Evolutionary conservation across 139 green algal species (phyloP), one percentile per base, ranked within the genome.

Genomic region (Mychonastes homosphaera): DNA sequence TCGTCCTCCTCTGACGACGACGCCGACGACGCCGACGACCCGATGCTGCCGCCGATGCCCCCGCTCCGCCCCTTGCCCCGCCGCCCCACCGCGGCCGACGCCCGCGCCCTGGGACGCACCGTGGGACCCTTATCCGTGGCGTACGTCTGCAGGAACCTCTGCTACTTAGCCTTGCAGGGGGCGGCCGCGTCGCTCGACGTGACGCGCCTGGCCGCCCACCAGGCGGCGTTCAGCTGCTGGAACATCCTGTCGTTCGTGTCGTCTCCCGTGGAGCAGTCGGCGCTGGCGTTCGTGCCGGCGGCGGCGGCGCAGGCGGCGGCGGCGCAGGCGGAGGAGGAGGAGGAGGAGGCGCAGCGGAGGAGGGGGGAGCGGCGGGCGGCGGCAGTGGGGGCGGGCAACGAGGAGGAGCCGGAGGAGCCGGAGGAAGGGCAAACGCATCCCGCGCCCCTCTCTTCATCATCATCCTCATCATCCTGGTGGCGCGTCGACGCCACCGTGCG

Each of bases 171-270:
- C 12, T 18, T 60, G 23, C 76, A 84, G 63, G 73, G 62, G 35
- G 62, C 74, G 4, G 81, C 81, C 6, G 76, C 83, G 7, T 56
- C 33, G 21, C 61, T 89, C 36, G 33, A 48, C 6, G 59, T 67
- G 16, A 39, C 78, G 29, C 57, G 67, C 29, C 63, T 89, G 55
- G 83, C 83, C 0, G 81, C 77, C 9, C 83, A 91, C 65, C 81
- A 91, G 70, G 43, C 58, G 1, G 46, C 64, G 32, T 62, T 73
- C 56, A 38, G 26, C 21, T 28, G 47, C n/a, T 82, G 72, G 70
- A 70, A 70, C 40, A 49, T 88, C 21, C 52, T 71, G 2, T 62
- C 74, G 16, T 89, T 85, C 64, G 65, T 64, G 4, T 73, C 70
- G 23, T 56, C 74, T 0, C 81, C 80, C 16, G 52, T 83, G n/a